Conservation (phyloP, 192 early-diverging fungal species). For the Coemansia sp. region DNA sequence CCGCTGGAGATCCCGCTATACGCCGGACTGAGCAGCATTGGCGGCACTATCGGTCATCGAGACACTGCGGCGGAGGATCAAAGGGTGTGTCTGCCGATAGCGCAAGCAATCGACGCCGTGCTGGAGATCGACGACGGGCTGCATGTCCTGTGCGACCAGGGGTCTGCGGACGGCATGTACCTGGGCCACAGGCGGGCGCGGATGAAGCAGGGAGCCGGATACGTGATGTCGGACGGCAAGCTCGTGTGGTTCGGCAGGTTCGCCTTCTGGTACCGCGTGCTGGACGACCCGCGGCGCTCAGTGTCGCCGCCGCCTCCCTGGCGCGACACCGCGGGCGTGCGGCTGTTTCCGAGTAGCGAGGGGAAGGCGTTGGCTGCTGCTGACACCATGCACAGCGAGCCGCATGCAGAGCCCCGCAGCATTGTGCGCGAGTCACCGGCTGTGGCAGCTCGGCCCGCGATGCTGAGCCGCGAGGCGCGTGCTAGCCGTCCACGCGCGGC, state of each 20-base stretch:
- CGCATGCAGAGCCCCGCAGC: background rate
- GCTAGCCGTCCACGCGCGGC: background rate
- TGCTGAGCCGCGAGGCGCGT: background rate
- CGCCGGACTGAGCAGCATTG: background rate
- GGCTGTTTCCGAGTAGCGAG: background rate
- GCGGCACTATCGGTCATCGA: background rate
- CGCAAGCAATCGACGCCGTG: background rate
- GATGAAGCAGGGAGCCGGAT: slow-evolving; percentile 9
- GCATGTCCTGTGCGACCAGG: slow-evolving; percentile 16
- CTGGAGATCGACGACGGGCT: slow-evolving; percentile 28
- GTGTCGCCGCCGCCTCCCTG: slow-evolving; percentile 44
- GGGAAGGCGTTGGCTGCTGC: background rate
- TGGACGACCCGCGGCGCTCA: slow-evolving; percentile 2
- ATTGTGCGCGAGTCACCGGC: background rate
- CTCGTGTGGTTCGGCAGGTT: slow-evolving; percentile 23
- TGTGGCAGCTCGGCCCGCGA: background rate
- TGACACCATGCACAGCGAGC: background rate
- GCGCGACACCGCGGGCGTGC: slow-evolving; percentile 6
- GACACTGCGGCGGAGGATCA: background rate
- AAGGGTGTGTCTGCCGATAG: background rate
- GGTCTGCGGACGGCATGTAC: slow-evolving; percentile 8
- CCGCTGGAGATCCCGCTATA: slow-evolving; percentile 6
- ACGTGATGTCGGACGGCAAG: slow-evolving; percentile 41
- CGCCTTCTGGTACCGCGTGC: slow-evolving; percentile 42
- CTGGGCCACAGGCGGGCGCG: slow-evolving; percentile 23